Percentiles rank a stretch among this genome's conserved stretches.
Evolutionary conservation across 345 rosid genomes (phyloP).

Genomic region (Eutrema japonicum): DNA sequence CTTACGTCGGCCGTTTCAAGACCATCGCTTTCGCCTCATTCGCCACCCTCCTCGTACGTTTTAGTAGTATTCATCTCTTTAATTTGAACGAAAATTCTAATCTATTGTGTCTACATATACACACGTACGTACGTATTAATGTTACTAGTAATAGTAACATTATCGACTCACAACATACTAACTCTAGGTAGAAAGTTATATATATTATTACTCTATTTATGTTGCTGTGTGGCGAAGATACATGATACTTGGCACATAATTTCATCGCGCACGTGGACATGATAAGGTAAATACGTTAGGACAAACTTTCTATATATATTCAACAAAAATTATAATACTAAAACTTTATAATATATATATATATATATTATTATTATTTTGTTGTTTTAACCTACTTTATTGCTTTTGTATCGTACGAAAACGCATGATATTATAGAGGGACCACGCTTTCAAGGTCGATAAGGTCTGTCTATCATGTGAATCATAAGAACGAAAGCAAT

Average conservation of each 20-base stretch:
- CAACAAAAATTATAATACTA: neutral
- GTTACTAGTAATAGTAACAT: neutral
- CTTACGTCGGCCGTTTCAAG: constrained; percentile 58
- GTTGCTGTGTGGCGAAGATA: constrained; percentile 33
- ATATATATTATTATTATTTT: neutral
- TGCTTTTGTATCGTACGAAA: constrained; percentile 39
- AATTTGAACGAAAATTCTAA: neutral
- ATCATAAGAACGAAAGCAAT: constrained; percentile 15
- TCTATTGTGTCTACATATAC: neutral
- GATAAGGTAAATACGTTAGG: constrained; percentile 9
- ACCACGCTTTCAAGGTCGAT: constrained; percentile 33
- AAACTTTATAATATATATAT: neutral
- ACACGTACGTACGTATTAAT: neutral
- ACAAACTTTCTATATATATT: constrained; percentile 2
- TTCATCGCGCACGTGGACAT: constrained; percentile 25
- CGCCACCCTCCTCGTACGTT: constrained; percentile 60
- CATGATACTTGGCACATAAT: constrained; percentile 33
- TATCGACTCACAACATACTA: neutral
- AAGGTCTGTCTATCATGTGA: constrained; percentile 29
- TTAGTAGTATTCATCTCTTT: constrained; percentile 6
- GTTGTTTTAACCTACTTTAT: neutral
- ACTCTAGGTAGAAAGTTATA: constrained; percentile 20
- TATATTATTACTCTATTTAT: neutral
- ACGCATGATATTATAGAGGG: constrained; percentile 36
- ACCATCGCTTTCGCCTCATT: constrained; percentile 62